A percentile compares a stretch with the other conserved stretches of the same genome.
These are phyloP conservation scores for Ceratocystis lukuohia DNA, from an alignment of 2,329 filamentous ascomycete genomes.

Conservation along the genomic window DNA sequence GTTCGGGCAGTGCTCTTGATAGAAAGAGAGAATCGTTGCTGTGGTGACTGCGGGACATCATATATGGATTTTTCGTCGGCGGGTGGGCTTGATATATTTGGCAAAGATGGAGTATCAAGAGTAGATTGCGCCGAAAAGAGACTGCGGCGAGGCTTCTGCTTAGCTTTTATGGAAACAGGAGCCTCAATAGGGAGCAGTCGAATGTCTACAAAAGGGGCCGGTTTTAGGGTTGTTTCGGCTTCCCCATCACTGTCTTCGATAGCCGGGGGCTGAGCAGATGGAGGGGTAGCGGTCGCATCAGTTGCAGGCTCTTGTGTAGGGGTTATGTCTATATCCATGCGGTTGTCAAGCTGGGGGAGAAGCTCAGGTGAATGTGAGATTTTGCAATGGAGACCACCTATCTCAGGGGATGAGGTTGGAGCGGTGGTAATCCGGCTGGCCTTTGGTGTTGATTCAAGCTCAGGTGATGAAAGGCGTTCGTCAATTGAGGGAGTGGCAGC, in stretches of 20 bases:
- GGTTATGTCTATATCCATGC: background rate
- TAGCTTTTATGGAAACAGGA: background rate
- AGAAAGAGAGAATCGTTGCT: background rate
- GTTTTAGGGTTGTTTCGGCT: background rate
- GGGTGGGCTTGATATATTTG: background rate
- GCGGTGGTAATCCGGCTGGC: background rate
- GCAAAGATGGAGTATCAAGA: background rate
- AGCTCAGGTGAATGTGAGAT: background rate
- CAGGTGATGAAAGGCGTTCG: constrained; percentile 2
- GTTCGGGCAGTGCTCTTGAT: background rate
- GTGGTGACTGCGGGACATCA: constrained; percentile 16
- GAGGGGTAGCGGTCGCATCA: constrained; percentile 1
- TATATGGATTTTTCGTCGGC: constrained; percentile 6
- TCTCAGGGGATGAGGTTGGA: constrained; percentile 4
- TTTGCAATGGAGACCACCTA: background rate
- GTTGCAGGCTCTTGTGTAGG: background rate
- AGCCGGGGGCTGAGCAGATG: constrained; percentile 6
- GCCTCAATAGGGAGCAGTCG: no score
- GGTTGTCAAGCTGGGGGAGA: background rate
- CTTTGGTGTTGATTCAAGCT: constrained; percentile 7
- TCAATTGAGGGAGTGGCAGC: background rate
- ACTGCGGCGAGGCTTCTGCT: constrained; percentile 15
- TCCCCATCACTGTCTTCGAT: background rate
- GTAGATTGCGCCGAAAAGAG: background rate
- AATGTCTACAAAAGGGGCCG: background rate